phyloP scores from a whole-genome alignment of 176 grass and related monocot genomes.

The Elaeis guineensis region DNA sequence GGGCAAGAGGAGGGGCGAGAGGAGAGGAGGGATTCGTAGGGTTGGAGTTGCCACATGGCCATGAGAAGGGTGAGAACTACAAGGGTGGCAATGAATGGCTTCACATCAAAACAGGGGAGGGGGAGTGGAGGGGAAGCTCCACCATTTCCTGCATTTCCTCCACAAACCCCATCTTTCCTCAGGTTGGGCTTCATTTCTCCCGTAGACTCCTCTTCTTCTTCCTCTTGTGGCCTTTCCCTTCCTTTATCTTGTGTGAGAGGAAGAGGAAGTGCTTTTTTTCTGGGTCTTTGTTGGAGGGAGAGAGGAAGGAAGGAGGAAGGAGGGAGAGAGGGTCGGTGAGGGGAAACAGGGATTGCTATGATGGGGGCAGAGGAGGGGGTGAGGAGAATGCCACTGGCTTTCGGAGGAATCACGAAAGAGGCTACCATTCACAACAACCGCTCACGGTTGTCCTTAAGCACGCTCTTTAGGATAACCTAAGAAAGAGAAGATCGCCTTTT shows the following conservation, averaged over 20 bases:
- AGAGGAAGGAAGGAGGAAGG: too few species aligned
- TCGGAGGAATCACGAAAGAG: too few species aligned
- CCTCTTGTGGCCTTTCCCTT: slow-evolving; percentile 4
- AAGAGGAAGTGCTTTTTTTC: too few species aligned
- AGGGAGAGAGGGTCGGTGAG: too few species aligned
- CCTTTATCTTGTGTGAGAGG: background rate
- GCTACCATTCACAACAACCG: too few species aligned
- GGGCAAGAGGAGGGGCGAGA: slow-evolving; percentile 15
- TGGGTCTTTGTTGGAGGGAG: too few species aligned
- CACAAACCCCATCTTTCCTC: slow-evolving; percentile 2
- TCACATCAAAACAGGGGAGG: slow-evolving; percentile 41
- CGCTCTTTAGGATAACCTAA: too few species aligned
- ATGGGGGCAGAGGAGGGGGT: too few species aligned
- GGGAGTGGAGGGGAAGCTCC: slow-evolving; percentile 12
- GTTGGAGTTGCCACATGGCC: slow-evolving; percentile 64
- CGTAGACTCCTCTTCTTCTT: slow-evolving; percentile 3
- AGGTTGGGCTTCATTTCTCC: background rate
- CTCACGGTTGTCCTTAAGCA: too few species aligned
- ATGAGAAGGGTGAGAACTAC: slow-evolving; percentile 58
- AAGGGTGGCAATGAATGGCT: slow-evolving; percentile 69
- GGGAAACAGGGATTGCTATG: too few species aligned
- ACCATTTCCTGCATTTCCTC: background rate
- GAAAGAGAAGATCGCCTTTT: too few species aligned
- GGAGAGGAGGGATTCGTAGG: slow-evolving; percentile 40
- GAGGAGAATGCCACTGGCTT: too few species aligned